phyloP scores from a whole-genome alignment of 441 rosid genomes.

The Flueggea neowawraea region DNA sequence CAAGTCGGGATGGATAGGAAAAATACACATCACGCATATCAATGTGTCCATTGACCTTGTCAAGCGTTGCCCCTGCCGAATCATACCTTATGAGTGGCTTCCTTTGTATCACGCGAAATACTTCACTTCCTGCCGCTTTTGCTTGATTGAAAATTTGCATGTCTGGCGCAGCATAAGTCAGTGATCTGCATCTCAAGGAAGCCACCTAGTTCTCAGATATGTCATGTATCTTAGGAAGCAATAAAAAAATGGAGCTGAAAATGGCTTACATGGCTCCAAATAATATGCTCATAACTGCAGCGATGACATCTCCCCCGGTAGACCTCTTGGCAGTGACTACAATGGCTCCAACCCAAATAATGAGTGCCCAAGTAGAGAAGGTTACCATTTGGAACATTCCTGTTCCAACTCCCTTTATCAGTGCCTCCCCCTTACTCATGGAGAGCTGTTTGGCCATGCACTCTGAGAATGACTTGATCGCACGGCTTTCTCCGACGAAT shows the following conservation, averaged over 20 bases:
- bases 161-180: conserved; percentile 72
- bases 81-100: conserved; percentile 32
- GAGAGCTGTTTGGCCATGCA: conserved; percentile 42
- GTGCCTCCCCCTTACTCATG: conserved; percentile 51
- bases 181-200: conserved; percentile 34
- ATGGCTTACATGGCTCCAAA: conserved; percentile 52
- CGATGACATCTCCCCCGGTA: conserved; percentile 53
- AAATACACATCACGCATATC: conserved; percentile 38
- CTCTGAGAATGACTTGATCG: conserved; percentile 40
- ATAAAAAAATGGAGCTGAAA: no score
- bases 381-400: conserved; percentile 63
- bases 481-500: conserved; percentile 54
- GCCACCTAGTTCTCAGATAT: not conserved
- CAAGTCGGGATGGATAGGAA: conserved; percentile 57
- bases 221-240: no score
- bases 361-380: conserved; percentile 56
- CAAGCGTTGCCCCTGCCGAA: conserved; percentile 22
- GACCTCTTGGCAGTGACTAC: conserved; percentile 36
- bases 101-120: conserved; percentile 48
- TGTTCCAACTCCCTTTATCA: conserved; percentile 61
- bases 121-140: conserved; percentile 61
- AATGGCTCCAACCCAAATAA: conserved; percentile 61
- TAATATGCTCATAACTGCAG: conserved; percentile 69
- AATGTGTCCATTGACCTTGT: conserved; percentile 44
- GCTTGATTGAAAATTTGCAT: conserved; percentile 67